Evolutionary conservation across 495 filamentous ascomycete genomes (phyloP).

Genomic region (Lasiosphaeria hispida): DNA sequence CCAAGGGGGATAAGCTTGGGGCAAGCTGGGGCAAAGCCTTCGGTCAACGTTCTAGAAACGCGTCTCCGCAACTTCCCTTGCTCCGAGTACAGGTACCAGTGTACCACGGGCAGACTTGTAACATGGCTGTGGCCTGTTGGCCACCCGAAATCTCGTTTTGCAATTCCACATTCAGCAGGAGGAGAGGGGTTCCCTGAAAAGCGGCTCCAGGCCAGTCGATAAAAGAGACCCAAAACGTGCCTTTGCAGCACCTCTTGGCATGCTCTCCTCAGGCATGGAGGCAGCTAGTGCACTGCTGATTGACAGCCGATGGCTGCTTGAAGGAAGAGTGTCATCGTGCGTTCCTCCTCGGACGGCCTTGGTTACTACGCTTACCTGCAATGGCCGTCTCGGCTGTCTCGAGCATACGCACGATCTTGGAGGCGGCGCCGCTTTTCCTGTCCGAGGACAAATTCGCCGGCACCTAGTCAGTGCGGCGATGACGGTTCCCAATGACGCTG

Average conservation of each 20-base stretch:
- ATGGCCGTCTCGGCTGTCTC: constrained; percentile 10
- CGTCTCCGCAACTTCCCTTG: constrained; percentile 14
- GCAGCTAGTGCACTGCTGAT: background rate
- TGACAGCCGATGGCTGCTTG: constrained; percentile 12
- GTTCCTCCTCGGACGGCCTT: background rate
- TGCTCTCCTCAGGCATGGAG: background rate
- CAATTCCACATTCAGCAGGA: no score
- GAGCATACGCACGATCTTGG: background rate
- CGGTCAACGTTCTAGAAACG: constrained; percentile 27
- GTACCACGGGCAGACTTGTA: no score
- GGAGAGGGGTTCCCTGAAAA: no score
- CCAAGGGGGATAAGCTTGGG: background rate
- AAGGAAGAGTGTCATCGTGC: background rate
- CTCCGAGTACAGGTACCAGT: no score
- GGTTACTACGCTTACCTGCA: background rate
- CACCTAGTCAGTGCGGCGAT: background rate
- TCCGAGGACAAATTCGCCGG: background rate
- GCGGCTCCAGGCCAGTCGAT: no score
- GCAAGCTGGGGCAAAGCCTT: constrained; percentile 2
- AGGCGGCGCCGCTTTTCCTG: background rate
- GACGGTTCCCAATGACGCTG: constrained; percentile 10
- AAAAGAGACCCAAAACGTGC: no score
- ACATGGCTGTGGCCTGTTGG: no score
- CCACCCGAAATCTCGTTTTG: no score
- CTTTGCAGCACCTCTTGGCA: constrained; percentile 1